phyloP scores from a whole-genome alignment of 441 rosid genomes.

The Geranium incanum region DNA sequence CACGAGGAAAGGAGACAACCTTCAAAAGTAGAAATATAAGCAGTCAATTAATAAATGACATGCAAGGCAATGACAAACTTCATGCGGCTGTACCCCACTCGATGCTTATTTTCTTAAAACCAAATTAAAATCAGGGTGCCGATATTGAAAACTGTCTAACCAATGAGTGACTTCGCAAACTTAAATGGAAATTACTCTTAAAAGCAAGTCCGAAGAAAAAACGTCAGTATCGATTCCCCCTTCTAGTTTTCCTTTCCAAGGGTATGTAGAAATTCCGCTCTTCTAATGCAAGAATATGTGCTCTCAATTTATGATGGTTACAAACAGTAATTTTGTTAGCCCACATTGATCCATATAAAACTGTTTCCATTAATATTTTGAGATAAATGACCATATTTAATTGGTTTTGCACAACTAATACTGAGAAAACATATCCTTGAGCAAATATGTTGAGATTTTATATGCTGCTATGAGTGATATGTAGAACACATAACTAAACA shows the following conservation, averaged over 20 bases:
- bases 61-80: not conserved
- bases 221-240: not conserved
- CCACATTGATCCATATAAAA: not conserved
- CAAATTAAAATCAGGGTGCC: not conserved
- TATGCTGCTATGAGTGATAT: not conserved
- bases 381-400: not conserved
- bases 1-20: constrained; percentile 86
- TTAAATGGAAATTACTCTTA: not conserved
- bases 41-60: constrained; percentile 11
- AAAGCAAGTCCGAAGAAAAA: not conserved
- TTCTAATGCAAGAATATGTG: not conserved
- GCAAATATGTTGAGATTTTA: not conserved
- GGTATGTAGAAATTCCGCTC: not conserved
- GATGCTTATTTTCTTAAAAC: not conserved
- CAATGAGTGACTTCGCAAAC: not conserved
- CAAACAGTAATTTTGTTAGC: not conserved
- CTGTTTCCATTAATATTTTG: not conserved
- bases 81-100: not conserved
- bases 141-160: not conserved
- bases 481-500: not conserved
- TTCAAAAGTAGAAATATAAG: constrained; percentile 25
- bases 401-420: not conserved
- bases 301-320: not conserved
- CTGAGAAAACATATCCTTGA: not conserved
- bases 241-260: not conserved